Evolutionary conservation across 345 rosid species (phyloP).

Genomic region (Aquilaria sinensis): DNA sequence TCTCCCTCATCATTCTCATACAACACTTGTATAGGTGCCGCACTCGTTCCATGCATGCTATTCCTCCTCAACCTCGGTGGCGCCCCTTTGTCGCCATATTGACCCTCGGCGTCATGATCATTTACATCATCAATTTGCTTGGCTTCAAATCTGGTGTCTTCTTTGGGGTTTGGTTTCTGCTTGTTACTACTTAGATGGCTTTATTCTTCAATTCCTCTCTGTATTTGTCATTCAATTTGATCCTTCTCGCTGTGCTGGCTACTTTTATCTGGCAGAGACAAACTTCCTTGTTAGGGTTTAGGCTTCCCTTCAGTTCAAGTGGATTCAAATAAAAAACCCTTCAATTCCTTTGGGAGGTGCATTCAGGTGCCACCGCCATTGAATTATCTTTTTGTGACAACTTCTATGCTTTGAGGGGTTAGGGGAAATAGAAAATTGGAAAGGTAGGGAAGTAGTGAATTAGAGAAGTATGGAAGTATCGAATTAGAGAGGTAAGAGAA

Average conservation of each 20-base stretch:
- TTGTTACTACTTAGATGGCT: slow-evolving; percentile 80
- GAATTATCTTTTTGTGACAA: slow-evolving; percentile 81
- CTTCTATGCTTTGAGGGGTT: slow-evolving; percentile 88
- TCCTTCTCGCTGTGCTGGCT: slow-evolving; percentile 61
- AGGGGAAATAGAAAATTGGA: slow-evolving; percentile 49
- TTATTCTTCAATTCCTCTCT: slow-evolving; percentile 83
- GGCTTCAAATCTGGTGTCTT: slow-evolving; percentile 73
- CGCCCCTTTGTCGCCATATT: slow-evolving; percentile 60
- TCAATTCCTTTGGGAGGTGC: slow-evolving; percentile 80
- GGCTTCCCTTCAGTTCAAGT: slow-evolving; percentile 96
- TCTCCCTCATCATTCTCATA: slow-evolving; percentile 74
- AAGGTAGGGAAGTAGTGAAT: too few relatives aligned
- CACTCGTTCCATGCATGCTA: slow-evolving; percentile 74
- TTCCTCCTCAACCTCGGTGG: slow-evolving; percentile 98
- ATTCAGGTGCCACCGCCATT: slow-evolving; percentile 91
- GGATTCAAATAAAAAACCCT: slow-evolving; percentile 92
- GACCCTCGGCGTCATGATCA: slow-evolving; percentile 74
- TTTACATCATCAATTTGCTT: slow-evolving; percentile 86
- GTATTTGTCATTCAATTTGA: slow-evolving; percentile 47
- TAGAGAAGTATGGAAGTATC: too few relatives aligned
- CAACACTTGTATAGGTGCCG: slow-evolving; percentile 68
- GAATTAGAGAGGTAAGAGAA: too few relatives aligned
- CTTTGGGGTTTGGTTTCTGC: slow-evolving; percentile 81
- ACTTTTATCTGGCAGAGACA: slow-evolving; percentile 68
- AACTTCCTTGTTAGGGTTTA: slow-evolving; percentile 80